Base-by-base conservation (phyloP, 345 rosid species). In the Brassica incana region DNA sequence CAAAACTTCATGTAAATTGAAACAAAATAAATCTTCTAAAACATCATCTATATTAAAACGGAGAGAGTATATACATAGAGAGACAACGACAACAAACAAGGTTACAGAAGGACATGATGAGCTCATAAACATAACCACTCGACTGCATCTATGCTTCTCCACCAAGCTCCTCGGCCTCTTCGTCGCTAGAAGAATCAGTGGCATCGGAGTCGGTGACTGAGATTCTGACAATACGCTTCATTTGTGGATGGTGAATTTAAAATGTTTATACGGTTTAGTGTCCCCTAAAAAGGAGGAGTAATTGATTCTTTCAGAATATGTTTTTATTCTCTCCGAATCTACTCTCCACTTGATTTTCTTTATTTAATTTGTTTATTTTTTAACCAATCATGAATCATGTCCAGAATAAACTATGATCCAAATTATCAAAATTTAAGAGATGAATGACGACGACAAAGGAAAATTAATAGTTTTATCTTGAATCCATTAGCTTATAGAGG, bases 141-240 rank as follows among this genome's bases (percentile, higher is more conserved):
- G 25, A 23, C 25, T 23, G 25, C 25, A 23, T 23, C 25, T 23
- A 23, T 23, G 25, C 25, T 23, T 23, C 25, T 23, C 25, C 25
- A 23, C 0, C 25, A 23, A 23, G 40, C 5, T 52, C 60, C 33
- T 72, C 77, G 2, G 78, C 18, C 5, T 27, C 73, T 65, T 83
- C 85, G 74, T 84, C 85, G 76, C 83, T 77, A n/a, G 88, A 86
- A 52, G 88, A 84, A 69, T 86, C 88, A n/a, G 88, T 86, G 73
- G 88, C 88, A 50, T 86, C 88, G 1, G 84, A 80, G 79, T 86
- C 88, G 16, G 87, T 84, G 77, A 77, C 50, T 15, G 84, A 80
- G 52, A 86, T 84, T 35, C 86, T 76, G 3, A n/a, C n/a, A n/a
- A n/a, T 72, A 25, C 83, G 83, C 65, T 76, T 81, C 83, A 81